These are phyloP conservation scores for Chaetomium sp. DNA, from an alignment of 2,329 filamentous ascomycete species.

Conservation along the genomic window DNA sequence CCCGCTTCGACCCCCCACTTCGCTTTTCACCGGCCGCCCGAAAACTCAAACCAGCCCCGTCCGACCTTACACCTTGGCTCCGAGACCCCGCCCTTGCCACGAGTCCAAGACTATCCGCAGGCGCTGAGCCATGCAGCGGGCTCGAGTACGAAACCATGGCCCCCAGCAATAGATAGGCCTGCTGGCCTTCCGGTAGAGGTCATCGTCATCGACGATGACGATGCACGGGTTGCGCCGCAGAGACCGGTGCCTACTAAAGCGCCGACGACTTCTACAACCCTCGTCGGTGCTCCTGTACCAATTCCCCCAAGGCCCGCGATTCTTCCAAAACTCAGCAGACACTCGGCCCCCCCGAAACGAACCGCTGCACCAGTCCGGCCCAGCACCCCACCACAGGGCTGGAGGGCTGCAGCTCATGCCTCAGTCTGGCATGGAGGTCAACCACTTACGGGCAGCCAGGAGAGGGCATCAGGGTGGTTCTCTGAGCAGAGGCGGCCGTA, in stretches of 20 bases:
- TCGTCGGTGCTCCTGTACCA: no score
- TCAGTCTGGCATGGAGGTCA: slow-evolving; percentile 16
- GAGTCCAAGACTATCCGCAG: no score
- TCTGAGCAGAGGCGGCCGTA: slow-evolving; percentile 24
- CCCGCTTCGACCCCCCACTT: no score
- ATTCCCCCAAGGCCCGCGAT: no score
- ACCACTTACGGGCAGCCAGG: not conserved
- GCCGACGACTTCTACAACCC: no score
- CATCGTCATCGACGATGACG: slow-evolving; percentile 17
- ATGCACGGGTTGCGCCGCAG: not conserved
- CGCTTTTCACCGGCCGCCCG: no score
- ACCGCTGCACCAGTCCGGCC: not conserved
- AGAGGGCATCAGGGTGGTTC: slow-evolving; percentile 9
- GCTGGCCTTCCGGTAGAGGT: not conserved
- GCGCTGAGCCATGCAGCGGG: not conserved
- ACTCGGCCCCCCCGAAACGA: not conserved
- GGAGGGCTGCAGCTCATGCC: slow-evolving; percentile 17
- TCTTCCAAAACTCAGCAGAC: no score
- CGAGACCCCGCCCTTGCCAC: no score
- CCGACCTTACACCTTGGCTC: no score
- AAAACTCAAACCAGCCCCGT: no score
- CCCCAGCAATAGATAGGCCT: not conserved
- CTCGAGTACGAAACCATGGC: not conserved
- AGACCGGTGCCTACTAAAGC: not conserved
- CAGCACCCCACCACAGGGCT: slow-evolving; percentile 9